phyloP scores from a whole-genome alignment of 1,284 basidiomycete species.

The Erythrobasidium hasegawianum region DNA sequence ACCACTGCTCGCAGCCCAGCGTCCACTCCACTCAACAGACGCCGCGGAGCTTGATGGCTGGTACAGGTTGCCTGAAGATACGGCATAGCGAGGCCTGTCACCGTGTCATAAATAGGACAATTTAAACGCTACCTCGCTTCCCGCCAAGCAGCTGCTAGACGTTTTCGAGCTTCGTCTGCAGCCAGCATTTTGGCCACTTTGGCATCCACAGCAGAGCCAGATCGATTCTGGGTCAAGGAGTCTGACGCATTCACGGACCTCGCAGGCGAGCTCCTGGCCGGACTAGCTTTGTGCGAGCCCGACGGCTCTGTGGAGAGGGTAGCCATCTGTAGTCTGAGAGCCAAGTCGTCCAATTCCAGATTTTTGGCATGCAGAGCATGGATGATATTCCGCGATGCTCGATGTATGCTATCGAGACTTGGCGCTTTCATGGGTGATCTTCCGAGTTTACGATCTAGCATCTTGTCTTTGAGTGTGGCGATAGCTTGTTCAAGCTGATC shows the following conservation, averaged over 20 bases:
- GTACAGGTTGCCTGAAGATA: too few relatives aligned
- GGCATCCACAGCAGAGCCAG: background rate
- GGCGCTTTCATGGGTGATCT: constrained; percentile 61
- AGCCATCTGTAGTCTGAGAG: constrained; percentile 56
- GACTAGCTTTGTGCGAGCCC: background rate
- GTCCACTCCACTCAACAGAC: too few relatives aligned
- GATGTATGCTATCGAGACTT: constrained; percentile 73
- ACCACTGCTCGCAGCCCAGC: too few relatives aligned
- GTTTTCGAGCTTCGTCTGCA: too few relatives aligned
- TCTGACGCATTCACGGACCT: background rate
- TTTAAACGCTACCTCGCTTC: too few relatives aligned
- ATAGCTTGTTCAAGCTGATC: constrained; percentile 73
- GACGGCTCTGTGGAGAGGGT: constrained; percentile 7
- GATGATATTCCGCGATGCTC: constrained; percentile 78
- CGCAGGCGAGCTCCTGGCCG: background rate
- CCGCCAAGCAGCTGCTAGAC: too few relatives aligned
- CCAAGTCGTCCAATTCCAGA: constrained; percentile 59
- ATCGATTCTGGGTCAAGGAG: background rate
- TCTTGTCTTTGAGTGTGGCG: constrained; percentile 63
- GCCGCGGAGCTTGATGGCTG: too few relatives aligned
- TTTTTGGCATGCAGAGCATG: constrained; percentile 58
- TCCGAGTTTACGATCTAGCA: constrained; percentile 62
- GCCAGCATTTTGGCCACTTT: background rate
- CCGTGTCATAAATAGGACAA: too few relatives aligned
- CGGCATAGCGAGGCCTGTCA: too few relatives aligned